Percentiles rank a stretch among this genome's conserved stretches.
Evolutionary conservation across 1,284 basidiomycete species (phyloP).

Genomic region (Ganoderma multipileum): DNA sequence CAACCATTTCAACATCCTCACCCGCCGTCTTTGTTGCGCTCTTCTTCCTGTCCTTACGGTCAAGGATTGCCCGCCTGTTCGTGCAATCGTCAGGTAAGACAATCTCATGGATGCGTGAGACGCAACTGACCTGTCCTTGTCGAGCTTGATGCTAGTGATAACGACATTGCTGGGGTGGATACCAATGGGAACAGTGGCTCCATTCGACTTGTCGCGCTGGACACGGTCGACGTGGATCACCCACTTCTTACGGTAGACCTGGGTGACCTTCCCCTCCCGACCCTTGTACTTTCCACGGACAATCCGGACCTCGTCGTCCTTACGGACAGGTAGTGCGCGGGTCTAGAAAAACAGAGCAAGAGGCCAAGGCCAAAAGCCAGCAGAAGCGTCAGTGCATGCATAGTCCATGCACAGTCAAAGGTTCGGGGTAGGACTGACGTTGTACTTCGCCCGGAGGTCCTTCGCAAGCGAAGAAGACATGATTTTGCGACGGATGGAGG

Average conservation of each 20-base stretch:
- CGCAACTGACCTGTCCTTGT: conserved; percentile 77
- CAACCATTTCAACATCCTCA: conserved; percentile 78
- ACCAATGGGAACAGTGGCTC: conserved; percentile 92
- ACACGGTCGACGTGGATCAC: conserved; percentile 99
- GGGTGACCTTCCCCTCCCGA: conserved; percentile 96
- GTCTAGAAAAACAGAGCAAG: conserved; percentile 51
- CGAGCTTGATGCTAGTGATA: conserved; percentile 90
- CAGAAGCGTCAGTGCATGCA: conserved; percentile 13
- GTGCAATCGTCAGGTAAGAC: neutral
- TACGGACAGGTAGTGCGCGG: conserved; percentile 95
- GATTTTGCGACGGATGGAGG: conserved; percentile 94
- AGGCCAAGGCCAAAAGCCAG: neutral
- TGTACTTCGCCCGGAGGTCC: conserved; percentile 93
- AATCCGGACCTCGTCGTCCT: conserved; percentile 98
- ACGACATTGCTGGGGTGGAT: conserved; percentile 98
- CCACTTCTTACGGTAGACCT: conserved; percentile 99
- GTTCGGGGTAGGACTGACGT: conserved; percentile 63
- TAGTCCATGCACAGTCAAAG: neutral
- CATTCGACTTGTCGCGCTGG: conserved; percentile 97
- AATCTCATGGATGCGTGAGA: neutral
- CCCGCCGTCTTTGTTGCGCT: conserved; percentile 42
- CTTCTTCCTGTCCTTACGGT: conserved; percentile 83
- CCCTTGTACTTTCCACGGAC: conserved; percentile 98
- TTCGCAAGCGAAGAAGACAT: conserved; percentile 97
- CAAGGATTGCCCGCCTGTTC: conserved; percentile 77